Base-by-base conservation (phyloP, 176 grass and related monocot genomes). In the Avena atlantica region DNA sequence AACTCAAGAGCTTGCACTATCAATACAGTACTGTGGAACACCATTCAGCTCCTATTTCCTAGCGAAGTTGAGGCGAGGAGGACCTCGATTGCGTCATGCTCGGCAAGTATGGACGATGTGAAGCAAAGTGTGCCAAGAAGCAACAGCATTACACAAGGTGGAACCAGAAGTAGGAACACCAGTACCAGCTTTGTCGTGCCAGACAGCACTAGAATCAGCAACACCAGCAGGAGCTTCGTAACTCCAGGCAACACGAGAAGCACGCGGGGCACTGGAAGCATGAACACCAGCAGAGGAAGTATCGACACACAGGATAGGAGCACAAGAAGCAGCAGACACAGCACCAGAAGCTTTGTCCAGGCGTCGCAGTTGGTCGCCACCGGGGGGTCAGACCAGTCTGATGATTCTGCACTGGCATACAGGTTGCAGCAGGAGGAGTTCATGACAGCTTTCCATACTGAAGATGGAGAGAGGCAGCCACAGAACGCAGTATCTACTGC, bases 11-110 rank as follows among this genome's bases (percentile, higher is more conserved):
- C 92, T 13, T 98, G 90, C 85, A 93, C 92, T 42, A 74, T 98
- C 65, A 98, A 98, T 29, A 94, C 92, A 23, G 93, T 98, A 29
- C 89, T 98, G 44, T 98, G 97, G 93, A 96, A 94, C 89, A 98
- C 94, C 19, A 96, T 98, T 25, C 93, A 98, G 44, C 97, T 94
- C 55, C 74, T 98, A 19, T 98, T 98, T 80, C 97, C 97, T 2
- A 78, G 83, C 9, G 97, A 98, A 84, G 77, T 93, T 34, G 90
- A 94, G 29, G 70, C 92, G 45, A 94, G 93, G 88, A 98, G 83
- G 82, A 62, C 42, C 48, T 89, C 86, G 0, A 67, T 57, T 2
- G 51, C 80, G 11, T 76, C 87, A 74, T 70, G 63, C 49, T 81
- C 88, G 81, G 71, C 34, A 17, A 55, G 21, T 48, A 68, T 76